These are phyloP conservation scores for Cantharellus anzutake DNA, from an alignment of 768 basidiomycete genomes.

Conservation along the genomic window DNA sequence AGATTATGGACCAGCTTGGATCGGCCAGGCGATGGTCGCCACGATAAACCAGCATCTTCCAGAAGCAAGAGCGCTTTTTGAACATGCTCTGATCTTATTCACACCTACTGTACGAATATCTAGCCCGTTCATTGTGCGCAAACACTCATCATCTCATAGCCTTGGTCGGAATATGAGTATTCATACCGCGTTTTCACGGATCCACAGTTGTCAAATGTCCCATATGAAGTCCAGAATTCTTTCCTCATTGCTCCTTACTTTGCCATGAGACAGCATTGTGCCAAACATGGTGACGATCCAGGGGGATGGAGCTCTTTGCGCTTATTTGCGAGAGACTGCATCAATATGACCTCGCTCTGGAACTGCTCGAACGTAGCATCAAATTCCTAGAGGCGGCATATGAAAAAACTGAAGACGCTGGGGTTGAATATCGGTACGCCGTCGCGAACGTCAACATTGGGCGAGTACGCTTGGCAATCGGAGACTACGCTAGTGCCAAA, in stretches of 20 bases:
- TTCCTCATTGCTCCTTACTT: conserved; percentile 49
- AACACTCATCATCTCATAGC: conserved; percentile 24
- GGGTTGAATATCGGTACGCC: conserved; percentile 58
- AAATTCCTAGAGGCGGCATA: conserved; percentile 65
- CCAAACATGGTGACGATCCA: conserved; percentile 45
- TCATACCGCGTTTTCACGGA: conserved; percentile 37
- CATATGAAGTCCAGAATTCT: conserved; percentile 26
- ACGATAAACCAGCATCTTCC: conserved; percentile 32
- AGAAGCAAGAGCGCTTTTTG: conserved; percentile 50
- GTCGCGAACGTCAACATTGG: conserved; percentile 72
- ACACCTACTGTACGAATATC: conserved; percentile 33
- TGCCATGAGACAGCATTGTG: conserved; percentile 56
- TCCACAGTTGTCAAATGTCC: conserved; percentile 11
- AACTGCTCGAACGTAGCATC: conserved; percentile 42
- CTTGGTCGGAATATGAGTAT: conserved; percentile 64
- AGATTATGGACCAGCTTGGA: conserved; percentile 75
- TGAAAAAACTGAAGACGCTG: conserved; percentile 67
- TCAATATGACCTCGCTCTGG: conserved; percentile 39
- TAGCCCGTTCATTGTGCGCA: neutral
- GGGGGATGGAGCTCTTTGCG: conserved; percentile 67
- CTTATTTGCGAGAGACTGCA: conserved; percentile 75
- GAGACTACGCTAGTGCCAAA: conserved; percentile 38
- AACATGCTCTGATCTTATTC: conserved; percentile 47
- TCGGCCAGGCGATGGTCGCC: conserved; percentile 70
- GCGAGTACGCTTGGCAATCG: conserved; percentile 44